Evolutionary conservation across 192 early-diverging fungal genomes (phyloP).

Genomic region (Geosiphon pyriformis): DNA sequence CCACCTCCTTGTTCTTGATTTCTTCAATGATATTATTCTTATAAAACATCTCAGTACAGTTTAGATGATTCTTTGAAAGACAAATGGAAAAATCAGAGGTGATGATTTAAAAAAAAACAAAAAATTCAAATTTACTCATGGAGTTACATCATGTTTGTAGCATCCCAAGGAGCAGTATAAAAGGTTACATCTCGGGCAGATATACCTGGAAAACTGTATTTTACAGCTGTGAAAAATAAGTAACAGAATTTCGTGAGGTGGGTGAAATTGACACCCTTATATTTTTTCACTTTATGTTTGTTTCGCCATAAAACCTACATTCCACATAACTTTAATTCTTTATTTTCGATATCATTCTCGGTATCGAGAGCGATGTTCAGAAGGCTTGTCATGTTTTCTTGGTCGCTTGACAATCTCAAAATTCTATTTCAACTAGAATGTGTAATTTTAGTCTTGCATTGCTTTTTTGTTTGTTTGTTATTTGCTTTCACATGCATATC

Average conservation of each 20-base stretch:
- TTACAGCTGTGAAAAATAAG: conserved; percentile 43
- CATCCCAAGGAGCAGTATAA: conserved; percentile 59
- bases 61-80: conserved; percentile 31
- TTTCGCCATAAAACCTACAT: conserved; percentile 23
- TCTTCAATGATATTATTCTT: conserved; percentile 50
- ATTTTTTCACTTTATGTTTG: too few relatives aligned
- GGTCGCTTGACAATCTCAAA: too few relatives aligned
- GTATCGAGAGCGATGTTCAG: not conserved
- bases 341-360: not conserved
- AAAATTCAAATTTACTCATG: conserved; percentile 1
- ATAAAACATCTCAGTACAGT: conserved; percentile 60
- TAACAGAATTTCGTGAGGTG: not conserved
- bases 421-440: too few relatives aligned
- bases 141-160: conserved; percentile 52
- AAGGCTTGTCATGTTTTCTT: not conserved
- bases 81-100: not conserved
- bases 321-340: conserved; percentile 9
- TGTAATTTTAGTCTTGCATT: too few relatives aligned
- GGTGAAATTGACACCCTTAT: not conserved
- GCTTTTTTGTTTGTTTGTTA: too few relatives aligned
- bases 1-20: conserved; percentile 35
- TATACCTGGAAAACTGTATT: conserved; percentile 51
- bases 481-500: too few relatives aligned
- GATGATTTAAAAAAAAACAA: conserved; percentile 21
- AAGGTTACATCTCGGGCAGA: conserved; percentile 63